These are phyloP conservation scores for Lipomyces sp. DNA, from an alignment of 805 yeast species.

Conservation along the genomic window DNA sequence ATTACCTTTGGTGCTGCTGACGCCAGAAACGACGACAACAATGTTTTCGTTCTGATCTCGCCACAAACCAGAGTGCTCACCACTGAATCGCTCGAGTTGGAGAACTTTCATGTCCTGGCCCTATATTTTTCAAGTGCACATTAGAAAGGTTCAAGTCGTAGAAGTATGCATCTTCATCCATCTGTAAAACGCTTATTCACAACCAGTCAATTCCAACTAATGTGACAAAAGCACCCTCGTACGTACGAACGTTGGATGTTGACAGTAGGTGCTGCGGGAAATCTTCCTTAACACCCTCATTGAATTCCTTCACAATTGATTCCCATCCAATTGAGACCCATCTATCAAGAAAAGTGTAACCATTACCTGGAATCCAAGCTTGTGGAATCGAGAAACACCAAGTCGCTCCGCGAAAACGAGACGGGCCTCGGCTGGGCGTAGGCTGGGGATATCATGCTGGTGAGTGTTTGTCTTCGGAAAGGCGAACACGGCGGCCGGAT, in stretches of 20 bases:
- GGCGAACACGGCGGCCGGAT: conserved; percentile 37
- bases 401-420: conserved; percentile 58
- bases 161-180: background rate
- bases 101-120: conserved; percentile 39
- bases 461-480: conserved; percentile 32
- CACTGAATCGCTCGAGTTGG: conserved; percentile 37
- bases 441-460: conserved; percentile 34
- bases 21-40: conserved; percentile 36
- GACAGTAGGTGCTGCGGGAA: background rate
- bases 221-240: background rate
- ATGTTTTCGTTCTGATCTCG: conserved; percentile 35
- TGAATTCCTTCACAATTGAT: background rate
- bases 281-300: background rate
- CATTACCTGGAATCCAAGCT: conserved; percentile 36
- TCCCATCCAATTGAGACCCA: background rate
- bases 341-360: background rate
- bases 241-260: background rate
- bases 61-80: conserved; percentile 38
- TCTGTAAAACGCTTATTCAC: background rate
- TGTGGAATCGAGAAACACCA: conserved; percentile 39
- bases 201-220: background rate
- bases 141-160: background rate
- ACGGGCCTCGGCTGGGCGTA: conserved; percentile 64
- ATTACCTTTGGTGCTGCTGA: conserved; percentile 33
- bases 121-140: conserved; percentile 2